phyloP scores from a whole-genome alignment of 345 rosid genomes.

The Gossypium bickii region DNA sequence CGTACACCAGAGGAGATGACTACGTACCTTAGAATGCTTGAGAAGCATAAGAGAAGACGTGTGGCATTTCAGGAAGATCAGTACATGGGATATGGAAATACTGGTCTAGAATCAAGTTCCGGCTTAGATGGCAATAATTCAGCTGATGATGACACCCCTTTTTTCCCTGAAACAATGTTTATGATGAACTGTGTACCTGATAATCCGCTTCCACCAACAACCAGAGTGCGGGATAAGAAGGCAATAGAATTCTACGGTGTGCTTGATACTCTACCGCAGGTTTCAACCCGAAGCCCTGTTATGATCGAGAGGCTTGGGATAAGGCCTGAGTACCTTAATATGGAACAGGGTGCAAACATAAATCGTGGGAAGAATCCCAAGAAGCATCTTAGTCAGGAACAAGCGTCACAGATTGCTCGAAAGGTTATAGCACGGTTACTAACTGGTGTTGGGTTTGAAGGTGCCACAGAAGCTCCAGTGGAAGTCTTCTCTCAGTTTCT shows the following conservation, averaged over 20 bases:
- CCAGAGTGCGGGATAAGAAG: conserved; percentile 33
- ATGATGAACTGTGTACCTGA: conserved; percentile 78
- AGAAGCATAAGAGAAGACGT: conserved; percentile 74
- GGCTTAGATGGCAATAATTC: conserved; percentile 39
- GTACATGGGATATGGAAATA: conserved; percentile 24
- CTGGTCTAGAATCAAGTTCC: conserved; percentile 37
- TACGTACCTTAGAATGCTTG: conserved; percentile 47
- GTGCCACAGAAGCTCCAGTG: conserved; percentile 75
- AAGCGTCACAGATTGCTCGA: conserved; percentile 56
- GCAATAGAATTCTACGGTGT: conserved; percentile 61
- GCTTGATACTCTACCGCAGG: conserved; percentile 75
- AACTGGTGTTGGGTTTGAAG: conserved; percentile 56
- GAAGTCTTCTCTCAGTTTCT: conserved; percentile 75
- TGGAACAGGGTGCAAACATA: conserved; percentile 65
- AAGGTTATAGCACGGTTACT: conserved; percentile 68
- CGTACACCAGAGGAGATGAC: conserved; percentile 83
- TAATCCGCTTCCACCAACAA: conserved; percentile 48
- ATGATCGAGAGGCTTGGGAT: conserved; percentile 87
- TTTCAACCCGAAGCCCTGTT: conserved; percentile 53
- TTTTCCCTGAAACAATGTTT: conserved; percentile 82
- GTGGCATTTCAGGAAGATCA: conserved; percentile 46
- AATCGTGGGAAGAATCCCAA: conserved; percentile 54
- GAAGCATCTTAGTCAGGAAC: conserved; percentile 59
- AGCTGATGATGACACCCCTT: conserved; percentile 47
- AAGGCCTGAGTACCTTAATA: conserved; percentile 54